Evolutionary conservation across 73 alveolate species (phyloP).

Genomic region (Paramecium pentaurelia): DNA sequence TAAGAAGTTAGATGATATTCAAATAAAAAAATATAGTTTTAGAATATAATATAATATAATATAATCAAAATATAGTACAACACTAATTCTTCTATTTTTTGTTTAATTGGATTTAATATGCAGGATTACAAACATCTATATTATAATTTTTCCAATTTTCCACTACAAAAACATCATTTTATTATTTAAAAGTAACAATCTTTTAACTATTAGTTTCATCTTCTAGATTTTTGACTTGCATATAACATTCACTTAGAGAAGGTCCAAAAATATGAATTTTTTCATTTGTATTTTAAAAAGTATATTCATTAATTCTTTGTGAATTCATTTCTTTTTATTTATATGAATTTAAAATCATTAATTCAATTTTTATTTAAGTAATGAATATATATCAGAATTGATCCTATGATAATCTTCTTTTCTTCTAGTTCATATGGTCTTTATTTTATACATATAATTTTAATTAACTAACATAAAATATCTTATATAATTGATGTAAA

Average conservation of each 20-base stretch:
- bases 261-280: neutral
- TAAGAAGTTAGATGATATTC: neutral
- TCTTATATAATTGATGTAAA: neutral
- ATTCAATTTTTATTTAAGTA: too few relatives aligned
- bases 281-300: neutral
- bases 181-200: neutral
- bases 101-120: neutral
- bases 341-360: neutral
- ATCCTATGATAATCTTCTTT: neutral
- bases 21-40: neutral
- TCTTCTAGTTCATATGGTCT: neutral
- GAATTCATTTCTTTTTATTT: neutral
- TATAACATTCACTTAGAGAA: neutral
- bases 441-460: neutral
- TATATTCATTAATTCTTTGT: neutral
- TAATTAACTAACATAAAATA: neutral
- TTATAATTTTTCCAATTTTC: constrained; percentile 17
- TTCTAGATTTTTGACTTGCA: neutral
- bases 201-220: neutral
- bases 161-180: neutral
- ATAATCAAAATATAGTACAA: neutral
- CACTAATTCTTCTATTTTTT: neutral
- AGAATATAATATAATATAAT: neutral
- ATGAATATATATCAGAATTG: neutral
- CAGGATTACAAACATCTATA: neutral